Evolutionary conservation across 352 stramenopile genomes (phyloP).

Genomic region (Pythium volutum): DNA sequence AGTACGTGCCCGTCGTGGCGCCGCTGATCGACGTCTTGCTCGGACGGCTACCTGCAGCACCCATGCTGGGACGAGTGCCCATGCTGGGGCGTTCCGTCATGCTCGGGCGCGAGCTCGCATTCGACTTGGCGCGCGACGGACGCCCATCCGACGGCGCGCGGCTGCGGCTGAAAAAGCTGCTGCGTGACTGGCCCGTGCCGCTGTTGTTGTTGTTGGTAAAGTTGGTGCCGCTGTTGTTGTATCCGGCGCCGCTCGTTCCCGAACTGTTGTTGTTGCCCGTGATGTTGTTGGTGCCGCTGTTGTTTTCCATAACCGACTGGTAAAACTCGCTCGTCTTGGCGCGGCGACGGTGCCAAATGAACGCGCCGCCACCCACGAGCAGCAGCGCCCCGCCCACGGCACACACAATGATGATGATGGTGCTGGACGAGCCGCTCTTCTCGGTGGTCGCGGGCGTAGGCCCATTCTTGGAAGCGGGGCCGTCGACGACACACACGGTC

Average conservation of each 20-base stretch:
- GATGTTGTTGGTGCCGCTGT: conserved; percentile 30
- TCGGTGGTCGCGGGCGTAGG: conserved; percentile 3
- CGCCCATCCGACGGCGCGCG: conserved; percentile 17
- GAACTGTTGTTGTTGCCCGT: conserved; percentile 6
- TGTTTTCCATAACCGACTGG: conserved; percentile 26
- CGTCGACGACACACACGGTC: conserved; percentile 48
- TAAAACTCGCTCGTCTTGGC: conserved; percentile 36
- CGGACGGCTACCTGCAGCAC: conserved; percentile 2
- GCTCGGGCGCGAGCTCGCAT: background rate
- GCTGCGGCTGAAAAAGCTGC: conserved; percentile 19
- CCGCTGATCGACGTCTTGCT: conserved; percentile 14
- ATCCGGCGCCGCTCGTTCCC: background rate
- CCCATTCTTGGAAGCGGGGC: background rate
- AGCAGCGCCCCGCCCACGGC: conserved; percentile 48
- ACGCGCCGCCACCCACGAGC: conserved; percentile 40
- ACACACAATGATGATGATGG: conserved; percentile 49
- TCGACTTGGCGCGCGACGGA: conserved; percentile 12
- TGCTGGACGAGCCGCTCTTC: conserved; percentile 24
- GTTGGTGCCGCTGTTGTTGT: conserved; percentile 14
- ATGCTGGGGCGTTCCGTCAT: background rate
- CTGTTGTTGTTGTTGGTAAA: conserved; percentile 11
- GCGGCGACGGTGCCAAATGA: conserved; percentile 50
- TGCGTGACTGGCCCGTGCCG: conserved; percentile 16
- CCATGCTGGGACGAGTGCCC: background rate
- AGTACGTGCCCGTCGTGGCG: too few relatives aligned